These are phyloP conservation scores for Lactarius trivialis DNA, from an alignment of 768 basidiomycete genomes.

Conservation along the genomic window DNA sequence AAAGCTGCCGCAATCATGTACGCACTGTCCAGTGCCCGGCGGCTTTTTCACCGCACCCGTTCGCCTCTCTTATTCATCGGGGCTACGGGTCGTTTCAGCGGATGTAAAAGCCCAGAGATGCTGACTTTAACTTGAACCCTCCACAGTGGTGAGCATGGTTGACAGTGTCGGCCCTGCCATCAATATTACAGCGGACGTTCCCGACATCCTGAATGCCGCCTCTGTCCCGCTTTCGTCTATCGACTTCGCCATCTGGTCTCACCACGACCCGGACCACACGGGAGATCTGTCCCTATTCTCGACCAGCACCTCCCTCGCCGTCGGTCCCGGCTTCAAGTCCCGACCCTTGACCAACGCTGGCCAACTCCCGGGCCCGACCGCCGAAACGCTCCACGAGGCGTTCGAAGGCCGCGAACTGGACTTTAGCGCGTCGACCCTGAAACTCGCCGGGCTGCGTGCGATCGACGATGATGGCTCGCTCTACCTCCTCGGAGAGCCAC, in stretches of 20 bases:
- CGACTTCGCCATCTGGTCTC: neutral
- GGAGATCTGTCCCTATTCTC: neutral
- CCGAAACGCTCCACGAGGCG: neutral
- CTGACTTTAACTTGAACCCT: neutral
- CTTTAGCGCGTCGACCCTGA: neutral
- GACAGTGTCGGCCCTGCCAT: neutral
- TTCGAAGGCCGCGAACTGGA: neutral
- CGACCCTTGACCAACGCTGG: neutral
- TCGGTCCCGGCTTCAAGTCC: constrained; percentile 1
- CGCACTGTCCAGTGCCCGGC: too few species aligned
- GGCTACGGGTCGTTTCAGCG: too few species aligned
- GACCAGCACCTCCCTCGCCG: neutral
- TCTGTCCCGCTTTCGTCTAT: neutral
- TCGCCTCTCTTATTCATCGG: too few species aligned
- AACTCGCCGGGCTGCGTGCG: neutral
- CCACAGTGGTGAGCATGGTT: neutral
- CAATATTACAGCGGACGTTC: too few species aligned
- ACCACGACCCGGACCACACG: neutral
- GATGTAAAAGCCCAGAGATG: neutral
- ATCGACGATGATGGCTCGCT: neutral
- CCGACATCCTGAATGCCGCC: neutral
- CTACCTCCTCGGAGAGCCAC: neutral
- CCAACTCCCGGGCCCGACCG: neutral
- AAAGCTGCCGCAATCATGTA: too few species aligned
- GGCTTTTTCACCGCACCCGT: too few species aligned